These are phyloP conservation scores for Ogataea populi-albae DNA, from an alignment of 805 yeast genomes.

Conservation along the genomic window DNA sequence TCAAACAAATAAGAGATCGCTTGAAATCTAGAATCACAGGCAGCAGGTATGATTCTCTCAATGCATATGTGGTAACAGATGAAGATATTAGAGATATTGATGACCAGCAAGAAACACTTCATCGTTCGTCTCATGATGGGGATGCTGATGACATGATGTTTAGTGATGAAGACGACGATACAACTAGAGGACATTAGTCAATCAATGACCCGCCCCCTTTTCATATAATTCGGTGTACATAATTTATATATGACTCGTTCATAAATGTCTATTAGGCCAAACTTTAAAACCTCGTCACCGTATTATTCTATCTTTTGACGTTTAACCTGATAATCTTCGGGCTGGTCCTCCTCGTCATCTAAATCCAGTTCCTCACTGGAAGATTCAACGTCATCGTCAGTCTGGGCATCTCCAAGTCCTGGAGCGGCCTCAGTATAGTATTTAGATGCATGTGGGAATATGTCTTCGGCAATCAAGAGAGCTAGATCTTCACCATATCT, in stretches of 20 bases:
- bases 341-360: conserved; percentile 6
- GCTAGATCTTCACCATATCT: conserved; percentile 80
- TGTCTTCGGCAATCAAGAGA: conserved; percentile 66
- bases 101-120: conserved; percentile 6
- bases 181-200: not conserved
- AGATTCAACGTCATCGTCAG: conserved; percentile 37
- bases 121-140: conserved; percentile 14
- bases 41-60: conserved; percentile 9
- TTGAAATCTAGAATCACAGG: conserved; percentile 11
- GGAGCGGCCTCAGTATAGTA: conserved; percentile 77
- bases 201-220: not conserved
- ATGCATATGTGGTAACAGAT: conserved; percentile 24
- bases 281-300: too few relatives aligned
- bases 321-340: not conserved
- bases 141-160: conserved; percentile 20
- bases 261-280: too few relatives aligned
- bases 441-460: conserved; percentile 82
- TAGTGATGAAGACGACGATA: conserved; percentile 24
- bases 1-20: conserved; percentile 3
- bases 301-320: too few relatives aligned
- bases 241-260: too few relatives aligned
- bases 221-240: too few relatives aligned
- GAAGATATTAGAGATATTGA: conserved; percentile 18
- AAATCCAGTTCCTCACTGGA: conserved; percentile 49
- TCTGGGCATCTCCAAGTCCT: conserved; percentile 52